These are phyloP conservation scores for Rhizopogon sp. DNA, from an alignment of 768 basidiomycete genomes.

Conservation along the genomic window DNA sequence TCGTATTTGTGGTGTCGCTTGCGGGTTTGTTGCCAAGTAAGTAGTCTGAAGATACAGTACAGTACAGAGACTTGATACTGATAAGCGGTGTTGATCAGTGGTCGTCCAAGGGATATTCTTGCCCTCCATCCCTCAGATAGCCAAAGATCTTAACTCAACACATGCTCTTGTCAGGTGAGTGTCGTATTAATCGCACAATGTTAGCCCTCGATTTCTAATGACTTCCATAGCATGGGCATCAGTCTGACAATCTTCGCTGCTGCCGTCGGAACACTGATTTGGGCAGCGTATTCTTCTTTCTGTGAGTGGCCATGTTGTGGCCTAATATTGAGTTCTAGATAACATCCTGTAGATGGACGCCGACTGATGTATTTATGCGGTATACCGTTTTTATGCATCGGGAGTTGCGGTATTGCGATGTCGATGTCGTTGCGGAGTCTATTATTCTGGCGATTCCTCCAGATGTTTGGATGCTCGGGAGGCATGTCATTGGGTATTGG, in stretches of 20 bases:
- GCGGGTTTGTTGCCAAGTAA: constrained; percentile 56
- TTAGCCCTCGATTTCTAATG: too few relatives aligned
- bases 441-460: constrained; percentile 53
- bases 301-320: constrained; percentile 23
- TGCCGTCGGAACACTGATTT: constrained; percentile 40
- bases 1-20: constrained; percentile 50
- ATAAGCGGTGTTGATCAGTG: neutral
- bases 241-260: constrained; percentile 40
- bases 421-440: constrained; percentile 41
- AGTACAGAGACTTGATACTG: too few relatives aligned
- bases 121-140: constrained; percentile 65
- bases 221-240: constrained; percentile 33
- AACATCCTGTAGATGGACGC: constrained; percentile 46
- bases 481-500: constrained; percentile 48
- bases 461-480: constrained; percentile 53
- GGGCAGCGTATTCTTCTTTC: constrained; percentile 42
- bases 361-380: constrained; percentile 49
- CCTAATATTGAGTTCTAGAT: neutral
- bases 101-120: constrained; percentile 57
- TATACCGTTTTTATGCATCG: constrained; percentile 41
- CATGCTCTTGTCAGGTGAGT: constrained; percentile 47
- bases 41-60: constrained; percentile 9
- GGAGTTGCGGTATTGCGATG: constrained; percentile 50
- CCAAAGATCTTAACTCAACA: constrained; percentile 53
- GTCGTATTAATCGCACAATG: neutral